Percentiles rank a stretch among this genome's conserved stretches.
phyloP scores from a whole-genome alignment of 2,329 filamentous ascomycete species.

The Penicillium fuscoglaucum region DNA sequence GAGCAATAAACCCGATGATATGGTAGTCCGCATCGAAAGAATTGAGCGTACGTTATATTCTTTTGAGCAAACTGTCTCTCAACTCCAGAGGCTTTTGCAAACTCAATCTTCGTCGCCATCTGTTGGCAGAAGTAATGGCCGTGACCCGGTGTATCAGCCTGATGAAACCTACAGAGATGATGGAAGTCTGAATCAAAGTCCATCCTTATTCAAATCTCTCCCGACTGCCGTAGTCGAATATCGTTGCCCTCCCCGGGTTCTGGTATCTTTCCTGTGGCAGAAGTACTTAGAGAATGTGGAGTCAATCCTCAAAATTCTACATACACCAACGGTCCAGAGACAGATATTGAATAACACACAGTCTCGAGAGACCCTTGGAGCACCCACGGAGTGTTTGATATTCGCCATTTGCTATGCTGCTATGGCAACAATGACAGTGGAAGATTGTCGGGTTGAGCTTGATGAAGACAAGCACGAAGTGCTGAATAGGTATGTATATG shows the following conservation, averaged over 20 bases:
- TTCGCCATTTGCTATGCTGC: conserved; percentile 24
- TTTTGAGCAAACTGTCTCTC: conserved; percentile 1
- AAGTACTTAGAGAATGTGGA: conserved; percentile 45
- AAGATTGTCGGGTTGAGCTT: conserved; percentile 6
- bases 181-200: not conserved
- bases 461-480: conserved; percentile 10
- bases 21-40: conserved; percentile 7
- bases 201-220: not conserved
- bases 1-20: not conserved
- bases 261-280: conserved; percentile 22
- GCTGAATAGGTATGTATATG: conserved; percentile 14
- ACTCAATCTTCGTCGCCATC: not conserved
- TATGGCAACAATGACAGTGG: conserved; percentile 2
- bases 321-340: conserved; percentile 53
- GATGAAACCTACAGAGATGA: too few relatives aligned
- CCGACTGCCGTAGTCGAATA: not conserved
- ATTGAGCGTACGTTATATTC: conserved; percentile 11
- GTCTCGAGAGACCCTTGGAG: not conserved
- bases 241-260: conserved; percentile 4
- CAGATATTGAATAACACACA: conserved; percentile 41
- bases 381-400: conserved; percentile 15
- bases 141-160: not conserved
- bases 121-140: not conserved
- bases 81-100: conserved; percentile 10
- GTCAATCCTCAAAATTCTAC: conserved; percentile 57